These are phyloP conservation scores for Pseudofabraea citricarpa DNA, from an alignment of 2,329 filamentous ascomycete genomes.

Conservation along the genomic window DNA sequence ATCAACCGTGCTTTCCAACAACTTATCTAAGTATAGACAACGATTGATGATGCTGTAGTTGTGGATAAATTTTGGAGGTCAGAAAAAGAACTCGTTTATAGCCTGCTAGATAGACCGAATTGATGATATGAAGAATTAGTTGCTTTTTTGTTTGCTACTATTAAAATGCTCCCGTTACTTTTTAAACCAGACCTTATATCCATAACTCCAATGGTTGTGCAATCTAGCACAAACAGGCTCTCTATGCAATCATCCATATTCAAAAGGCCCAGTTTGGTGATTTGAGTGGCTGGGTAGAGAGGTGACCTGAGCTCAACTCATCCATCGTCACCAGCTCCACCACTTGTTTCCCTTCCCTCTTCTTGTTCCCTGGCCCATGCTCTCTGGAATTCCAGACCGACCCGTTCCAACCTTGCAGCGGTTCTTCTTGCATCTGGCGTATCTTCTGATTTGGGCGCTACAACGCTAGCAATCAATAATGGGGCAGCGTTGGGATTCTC, in stretches of 20 bases:
- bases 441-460: slow-evolving; percentile 43
- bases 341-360: slow-evolving; percentile 5
- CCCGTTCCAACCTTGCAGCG: slow-evolving; percentile 46
- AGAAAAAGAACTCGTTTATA: background rate
- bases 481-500: slow-evolving; percentile 34
- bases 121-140: background rate
- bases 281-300: too few relatives aligned
- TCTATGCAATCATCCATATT: too few relatives aligned
- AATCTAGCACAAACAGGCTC: too few relatives aligned
- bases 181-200: too few relatives aligned
- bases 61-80: background rate
- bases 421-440: slow-evolving; percentile 47
- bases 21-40: slow-evolving; percentile 63
- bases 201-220: too few relatives aligned
- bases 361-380: slow-evolving; percentile 40
- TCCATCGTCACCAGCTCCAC: too few relatives aligned
- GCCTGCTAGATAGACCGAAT: slow-evolving; percentile 1
- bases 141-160: background rate
- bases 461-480: slow-evolving; percentile 49
- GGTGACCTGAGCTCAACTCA: too few relatives aligned
- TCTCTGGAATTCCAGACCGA: slow-evolving; percentile 50
- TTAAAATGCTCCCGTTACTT: background rate
- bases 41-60: background rate
- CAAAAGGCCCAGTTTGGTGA: too few relatives aligned
- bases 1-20: slow-evolving; percentile 98